Conservation (phyloP, 305 asterid genomes). For the Solanum hybrid region DNA sequence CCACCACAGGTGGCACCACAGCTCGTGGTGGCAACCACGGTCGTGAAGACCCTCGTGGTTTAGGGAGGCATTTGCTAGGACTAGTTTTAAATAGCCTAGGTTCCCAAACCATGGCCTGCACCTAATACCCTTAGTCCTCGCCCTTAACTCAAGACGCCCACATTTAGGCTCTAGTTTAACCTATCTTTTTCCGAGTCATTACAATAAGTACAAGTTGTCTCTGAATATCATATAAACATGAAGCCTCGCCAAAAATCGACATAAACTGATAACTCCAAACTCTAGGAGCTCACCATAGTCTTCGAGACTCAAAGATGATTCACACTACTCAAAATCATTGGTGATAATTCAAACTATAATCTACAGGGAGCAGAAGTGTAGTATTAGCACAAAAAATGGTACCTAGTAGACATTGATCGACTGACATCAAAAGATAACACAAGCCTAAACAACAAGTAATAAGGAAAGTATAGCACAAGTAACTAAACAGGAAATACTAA, state of each 20-base stretch:
- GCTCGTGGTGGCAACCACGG: too few species aligned
- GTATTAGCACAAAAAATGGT: neutral
- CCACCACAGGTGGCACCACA: too few species aligned
- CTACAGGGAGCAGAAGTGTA: neutral
- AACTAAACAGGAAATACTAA: neutral
- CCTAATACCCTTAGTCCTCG: too few species aligned
- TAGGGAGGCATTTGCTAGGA: too few species aligned
- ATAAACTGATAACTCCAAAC: neutral
- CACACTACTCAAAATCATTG: neutral
- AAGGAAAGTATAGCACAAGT: neutral
- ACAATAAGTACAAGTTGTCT: neutral
- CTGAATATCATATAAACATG: too few species aligned
- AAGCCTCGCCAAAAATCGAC: neutral
- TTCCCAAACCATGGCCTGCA: too few species aligned
- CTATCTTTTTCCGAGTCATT: too few species aligned
- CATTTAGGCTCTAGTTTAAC: too few species aligned
- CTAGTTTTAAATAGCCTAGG: too few species aligned
- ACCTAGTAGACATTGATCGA: too few species aligned
- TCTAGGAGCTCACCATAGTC: neutral
- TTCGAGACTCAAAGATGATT: neutral
- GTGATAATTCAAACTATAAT: neutral
- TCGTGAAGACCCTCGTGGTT: too few species aligned
- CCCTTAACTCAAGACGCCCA: too few species aligned
- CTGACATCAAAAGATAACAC: neutral
- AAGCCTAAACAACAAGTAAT: neutral